Base-by-base conservation (phyloP, 495 filamentous ascomycete species). In the Aspergillus biplanus region DNA sequence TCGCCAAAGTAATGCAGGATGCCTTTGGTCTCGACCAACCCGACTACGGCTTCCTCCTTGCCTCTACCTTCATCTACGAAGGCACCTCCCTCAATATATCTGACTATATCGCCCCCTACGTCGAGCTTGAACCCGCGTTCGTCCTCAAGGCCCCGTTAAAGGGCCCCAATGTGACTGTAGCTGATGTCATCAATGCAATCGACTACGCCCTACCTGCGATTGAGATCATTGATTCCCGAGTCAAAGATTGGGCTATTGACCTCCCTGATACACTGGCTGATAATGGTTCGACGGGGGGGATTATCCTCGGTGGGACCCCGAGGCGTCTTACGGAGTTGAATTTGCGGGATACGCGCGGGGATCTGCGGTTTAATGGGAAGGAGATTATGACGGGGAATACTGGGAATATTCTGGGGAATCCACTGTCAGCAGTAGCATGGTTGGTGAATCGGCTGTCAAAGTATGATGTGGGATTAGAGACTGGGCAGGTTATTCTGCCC, bases 181-280 rank as follows among this genome's bases (percentile, higher is more conserved):
- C 64, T 6, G 68, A 71, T 52, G 65, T 68, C 8, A 68, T 68
- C 42, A 71, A 54, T 42, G 66, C 69, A 0, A 65, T 65, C 33
- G 65, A 71, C 56, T 71, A 71, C 57, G 69, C 63, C 8, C 52
- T 68, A 27, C 69, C 66, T 6, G 66, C 66, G 1, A 67, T 71
- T 56, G 66, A 67, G 47, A 71, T 68, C 44, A 71, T 71, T 39
- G 66, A 67, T 52, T 68, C 66, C 16, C 63, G 66, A 2, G 64
- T 71, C 1, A 64, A 67, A 62, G 59, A 68, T 52, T 71, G 66
- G 66, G 69, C 44, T 13, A 71, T 71, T 55, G 65, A 60, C n/a
- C 66, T 71, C 1, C 59, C 61, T 3, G 65, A 67, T 62, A 71
- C 64, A 7, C 37, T 71, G 33, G 66, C 69, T 6, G 66, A 71